phyloP scores from a whole-genome alignment of 208 protist genomes.

The Wallacemonas collosoma region DNA sequence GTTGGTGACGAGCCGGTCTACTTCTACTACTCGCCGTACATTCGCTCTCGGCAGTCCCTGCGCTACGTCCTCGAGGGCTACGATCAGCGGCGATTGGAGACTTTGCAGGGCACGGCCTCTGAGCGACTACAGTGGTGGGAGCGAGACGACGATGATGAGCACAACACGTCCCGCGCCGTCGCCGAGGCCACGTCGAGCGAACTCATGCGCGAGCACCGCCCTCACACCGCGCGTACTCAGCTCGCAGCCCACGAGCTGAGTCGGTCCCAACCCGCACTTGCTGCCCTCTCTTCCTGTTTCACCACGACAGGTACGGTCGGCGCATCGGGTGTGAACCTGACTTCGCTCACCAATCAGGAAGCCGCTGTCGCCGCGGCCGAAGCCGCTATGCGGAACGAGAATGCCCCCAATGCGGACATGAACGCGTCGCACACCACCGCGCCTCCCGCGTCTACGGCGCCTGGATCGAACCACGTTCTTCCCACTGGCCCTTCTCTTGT shows the following conservation, averaged over 20 bases:
- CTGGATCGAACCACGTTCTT: conserved; percentile 1
- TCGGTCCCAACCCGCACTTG: background rate
- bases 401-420: background rate
- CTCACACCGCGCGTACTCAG: background rate
- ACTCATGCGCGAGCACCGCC: background rate
- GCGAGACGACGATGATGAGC: conserved; percentile 27
- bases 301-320: conserved; percentile 13
- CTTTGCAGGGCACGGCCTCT: conserved; percentile 13
- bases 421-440: too few relatives aligned
- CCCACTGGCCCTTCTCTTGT: conserved; percentile 27
- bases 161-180: conserved; percentile 14
- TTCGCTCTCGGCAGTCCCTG: conserved; percentile 80
- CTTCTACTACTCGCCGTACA: conserved; percentile 93
- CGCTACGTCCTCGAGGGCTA: conserved; percentile 76
- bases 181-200: conserved; percentile 7
- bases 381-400: conserved; percentile 1
- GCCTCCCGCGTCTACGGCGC: background rate
- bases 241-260: too few relatives aligned
- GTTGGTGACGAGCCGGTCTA: conserved; percentile 80
- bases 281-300: conserved; percentile 1
- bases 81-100: conserved; percentile 41
- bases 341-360: conserved; percentile 1
- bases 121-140: conserved; percentile 43
- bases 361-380: background rate
- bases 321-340: conserved; percentile 3